Conservation (phyloP, 2,329 filamentous ascomycete species). For the Cladosporium sp. region DNA sequence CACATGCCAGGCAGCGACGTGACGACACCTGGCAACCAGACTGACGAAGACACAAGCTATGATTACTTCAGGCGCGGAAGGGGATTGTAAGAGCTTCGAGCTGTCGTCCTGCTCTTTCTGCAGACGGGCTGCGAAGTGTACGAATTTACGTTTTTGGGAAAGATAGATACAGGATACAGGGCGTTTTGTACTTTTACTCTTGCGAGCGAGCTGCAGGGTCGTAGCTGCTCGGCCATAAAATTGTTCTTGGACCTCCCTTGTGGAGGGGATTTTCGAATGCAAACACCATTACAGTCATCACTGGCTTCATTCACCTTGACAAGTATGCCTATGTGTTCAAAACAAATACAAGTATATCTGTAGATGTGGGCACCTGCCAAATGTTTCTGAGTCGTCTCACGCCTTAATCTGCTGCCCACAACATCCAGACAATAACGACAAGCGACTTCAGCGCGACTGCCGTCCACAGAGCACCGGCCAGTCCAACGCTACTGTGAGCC, state of each 20-base stretch:
- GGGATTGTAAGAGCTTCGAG: not conserved
- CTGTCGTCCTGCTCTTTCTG: not conserved
- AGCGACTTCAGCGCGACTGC: constrained; percentile 43
- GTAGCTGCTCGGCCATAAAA: not conserved
- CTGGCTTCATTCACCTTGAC: not conserved
- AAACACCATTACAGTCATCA: not conserved
- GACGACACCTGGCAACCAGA: constrained; percentile 32
- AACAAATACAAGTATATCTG: not conserved
- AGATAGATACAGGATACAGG: constrained; percentile 9
- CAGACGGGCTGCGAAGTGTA: constrained; percentile 3
- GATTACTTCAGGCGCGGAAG: constrained; percentile 41
- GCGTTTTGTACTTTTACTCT: constrained; percentile 3
- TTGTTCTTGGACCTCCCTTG: not conserved
- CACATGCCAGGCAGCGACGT: constrained; percentile 17
- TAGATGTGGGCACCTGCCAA: not conserved
- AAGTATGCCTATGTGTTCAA: not conserved
- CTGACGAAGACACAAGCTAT: constrained; percentile 40
- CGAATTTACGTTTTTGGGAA: constrained; percentile 5
- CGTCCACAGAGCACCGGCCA: constrained; percentile 55
- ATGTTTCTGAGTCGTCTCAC: not conserved
- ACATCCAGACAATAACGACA: constrained; percentile 42
- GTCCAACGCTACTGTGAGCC: constrained; percentile 52
- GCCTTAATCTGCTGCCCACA: constrained; percentile 42
- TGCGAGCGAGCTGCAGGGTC: not conserved
- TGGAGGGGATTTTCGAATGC: not conserved